Conservation (phyloP, 2,329 filamentous ascomycete species). For the Amesomyces nigricolor region DNA sequence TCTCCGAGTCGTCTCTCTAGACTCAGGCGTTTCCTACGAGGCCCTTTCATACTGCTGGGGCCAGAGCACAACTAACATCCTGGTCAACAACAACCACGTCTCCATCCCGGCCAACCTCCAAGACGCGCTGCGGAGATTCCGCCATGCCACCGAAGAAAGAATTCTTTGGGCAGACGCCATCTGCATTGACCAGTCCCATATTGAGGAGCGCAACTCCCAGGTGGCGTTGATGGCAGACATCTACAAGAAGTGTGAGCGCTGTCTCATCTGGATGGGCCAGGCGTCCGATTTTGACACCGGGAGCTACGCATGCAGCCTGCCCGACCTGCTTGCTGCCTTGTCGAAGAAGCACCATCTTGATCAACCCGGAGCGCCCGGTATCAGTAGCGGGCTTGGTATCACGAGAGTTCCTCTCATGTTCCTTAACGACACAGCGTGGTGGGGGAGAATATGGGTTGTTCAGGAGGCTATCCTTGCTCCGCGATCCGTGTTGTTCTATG, state of each 20-base stretch:
- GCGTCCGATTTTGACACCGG: background rate
- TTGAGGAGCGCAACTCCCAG: background rate
- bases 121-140: background rate
- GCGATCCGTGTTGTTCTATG: background rate
- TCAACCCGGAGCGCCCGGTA: background rate
- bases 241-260: background rate
- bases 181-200: background rate
- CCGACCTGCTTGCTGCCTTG: background rate
- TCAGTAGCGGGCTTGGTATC: background rate
- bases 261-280: background rate
- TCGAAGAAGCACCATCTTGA: background rate
- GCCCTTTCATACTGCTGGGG: conserved; percentile 1
- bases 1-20: background rate
- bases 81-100: background rate
- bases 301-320: background rate
- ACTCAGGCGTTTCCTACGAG: background rate
- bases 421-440: background rate
- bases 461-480: background rate
- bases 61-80: background rate
- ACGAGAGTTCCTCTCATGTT: background rate
- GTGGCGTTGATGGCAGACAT: conserved; percentile 1
- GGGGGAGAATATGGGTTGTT: background rate
- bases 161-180: conserved; percentile 1
- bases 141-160: background rate
- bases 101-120: background rate